These are phyloP conservation scores for Xylariaceae sp. DNA, from an alignment of 2,329 filamentous ascomycete species.

Conservation along the genomic window DNA sequence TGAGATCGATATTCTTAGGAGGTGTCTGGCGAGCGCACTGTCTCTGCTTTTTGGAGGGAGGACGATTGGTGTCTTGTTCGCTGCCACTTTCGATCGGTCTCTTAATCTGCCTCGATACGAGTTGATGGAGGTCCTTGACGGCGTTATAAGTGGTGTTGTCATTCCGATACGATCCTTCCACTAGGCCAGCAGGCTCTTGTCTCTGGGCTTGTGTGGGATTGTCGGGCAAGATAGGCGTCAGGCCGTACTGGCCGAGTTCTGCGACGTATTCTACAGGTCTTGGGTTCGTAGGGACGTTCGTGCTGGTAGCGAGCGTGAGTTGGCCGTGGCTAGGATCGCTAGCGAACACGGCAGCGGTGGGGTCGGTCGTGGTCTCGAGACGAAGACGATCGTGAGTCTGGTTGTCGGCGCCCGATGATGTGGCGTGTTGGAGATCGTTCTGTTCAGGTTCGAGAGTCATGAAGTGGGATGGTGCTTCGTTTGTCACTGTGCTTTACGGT, in stretches of 20 bases:
- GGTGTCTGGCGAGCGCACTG: constrained; percentile 39
- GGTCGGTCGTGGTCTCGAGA: constrained; percentile 17
- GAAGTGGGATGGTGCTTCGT: constrained; percentile 20
- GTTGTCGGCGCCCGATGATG: constrained; percentile 16
- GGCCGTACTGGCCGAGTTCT: constrained; percentile 28
- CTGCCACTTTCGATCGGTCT: constrained; percentile 18
- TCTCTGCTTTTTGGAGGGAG: constrained; percentile 43
- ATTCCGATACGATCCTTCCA: constrained; percentile 14
- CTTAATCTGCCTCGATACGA: constrained; percentile 18
- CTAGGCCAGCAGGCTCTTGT: constrained; percentile 11
- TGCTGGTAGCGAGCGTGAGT: constrained; percentile 21
- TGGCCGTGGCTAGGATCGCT: constrained; percentile 21
- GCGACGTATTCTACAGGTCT: constrained; percentile 24
- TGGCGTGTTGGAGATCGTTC: constrained; percentile 22
- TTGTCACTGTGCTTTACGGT: background rate
- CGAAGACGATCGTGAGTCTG: constrained; percentile 19
- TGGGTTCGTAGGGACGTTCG: constrained; percentile 18
- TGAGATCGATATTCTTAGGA: constrained; percentile 43
- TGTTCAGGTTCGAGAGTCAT: constrained; percentile 29
- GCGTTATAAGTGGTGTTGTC: constrained; percentile 9
- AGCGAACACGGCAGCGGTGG: constrained; percentile 18
- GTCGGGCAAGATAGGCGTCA: constrained; percentile 22
- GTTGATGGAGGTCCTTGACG: constrained; percentile 16
- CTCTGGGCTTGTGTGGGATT: constrained; percentile 18
- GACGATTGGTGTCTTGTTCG: constrained; percentile 19